phyloP scores from a whole-genome alignment of 129 eudicot species.

The Flaveria robusta region DNA sequence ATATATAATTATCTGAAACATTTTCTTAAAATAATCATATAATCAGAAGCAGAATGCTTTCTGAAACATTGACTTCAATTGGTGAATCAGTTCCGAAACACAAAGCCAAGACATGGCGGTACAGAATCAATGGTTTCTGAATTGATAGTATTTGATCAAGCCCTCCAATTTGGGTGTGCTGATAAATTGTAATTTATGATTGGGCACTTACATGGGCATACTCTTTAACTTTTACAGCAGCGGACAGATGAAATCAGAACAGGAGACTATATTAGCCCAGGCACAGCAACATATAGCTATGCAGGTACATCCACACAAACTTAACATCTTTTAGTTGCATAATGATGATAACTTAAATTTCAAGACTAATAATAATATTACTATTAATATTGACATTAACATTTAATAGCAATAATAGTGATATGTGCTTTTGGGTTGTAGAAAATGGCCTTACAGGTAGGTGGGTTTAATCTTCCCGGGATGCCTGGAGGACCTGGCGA shows the following conservation, averaged over 20 bases:
- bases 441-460: constrained; percentile 73
- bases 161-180: neutral
- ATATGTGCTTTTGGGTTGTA: constrained; percentile 23
- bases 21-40: too few species aligned
- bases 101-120: neutral
- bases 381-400: neutral
- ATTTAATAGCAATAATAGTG: neutral
- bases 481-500: constrained; percentile 38
- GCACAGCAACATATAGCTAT: constrained; percentile 90
- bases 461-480: constrained; percentile 62
- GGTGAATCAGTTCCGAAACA: neutral
- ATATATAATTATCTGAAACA: too few species aligned
- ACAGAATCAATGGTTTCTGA: neutral
- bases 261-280: constrained; percentile 70
- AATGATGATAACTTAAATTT: neutral
- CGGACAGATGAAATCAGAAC: constrained; percentile 79
- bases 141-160: neutral
- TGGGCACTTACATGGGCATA: neutral
- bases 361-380: neutral
- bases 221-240: constrained; percentile 43
- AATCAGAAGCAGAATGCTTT: neutral
- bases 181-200: neutral
- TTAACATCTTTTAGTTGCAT: neutral
- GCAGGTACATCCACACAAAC: constrained; percentile 46
- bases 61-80: neutral